Base-by-base conservation (phyloP, 1,284 basidiomycete genomes). In the Cystobasidium slooffiae region DNA sequence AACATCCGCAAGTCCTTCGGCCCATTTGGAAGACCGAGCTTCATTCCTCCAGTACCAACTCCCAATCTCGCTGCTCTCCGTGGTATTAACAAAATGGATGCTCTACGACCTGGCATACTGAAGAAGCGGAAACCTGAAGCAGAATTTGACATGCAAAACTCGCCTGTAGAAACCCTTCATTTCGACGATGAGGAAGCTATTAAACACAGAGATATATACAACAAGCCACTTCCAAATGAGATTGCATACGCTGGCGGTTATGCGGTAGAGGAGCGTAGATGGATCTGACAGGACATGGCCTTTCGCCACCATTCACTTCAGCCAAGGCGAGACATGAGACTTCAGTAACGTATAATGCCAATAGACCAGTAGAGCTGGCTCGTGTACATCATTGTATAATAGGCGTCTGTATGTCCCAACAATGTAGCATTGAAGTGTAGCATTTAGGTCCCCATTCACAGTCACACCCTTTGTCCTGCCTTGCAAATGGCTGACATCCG, bases 1-100 rank as follows among this genome's bases (percentile, higher is more conserved):
- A 64, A 53, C 18, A 16, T 63, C 6, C 58, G 69, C 31, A 55
- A 47, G 10, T 72, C 69, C 14, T 64, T 72, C 46, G 59, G 61
- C n/a, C 69, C 69, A 12, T 53, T 51, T 22, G 37, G 61, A 24
- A 59, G 61, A 10, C 69, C 69, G 37, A 61, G 56, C 51, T 59
- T 61, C 31, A 37, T 72, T 14, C 59, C 69, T 12, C 69, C 69
- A 6, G 7, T 61, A 31, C 69, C 69, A 14, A 55, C 69, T 8
- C 58, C 69, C 39, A 72, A 72, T 51, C 44, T 72, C 18, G 44
- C 61, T 46, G 69, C 69, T 16, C 20, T 72, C 7, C 58, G 69
- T 0, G 64, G 64, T 22, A 41, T 66, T 4, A 14, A 22, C 18
- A 18, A 52, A 24, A n/a, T 31, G 14, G 39, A 47, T 9, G 49